Evolutionary conservation across 495 filamentous ascomycete genomes (phyloP).

Genomic region (Lasiosphaeria miniovina): DNA sequence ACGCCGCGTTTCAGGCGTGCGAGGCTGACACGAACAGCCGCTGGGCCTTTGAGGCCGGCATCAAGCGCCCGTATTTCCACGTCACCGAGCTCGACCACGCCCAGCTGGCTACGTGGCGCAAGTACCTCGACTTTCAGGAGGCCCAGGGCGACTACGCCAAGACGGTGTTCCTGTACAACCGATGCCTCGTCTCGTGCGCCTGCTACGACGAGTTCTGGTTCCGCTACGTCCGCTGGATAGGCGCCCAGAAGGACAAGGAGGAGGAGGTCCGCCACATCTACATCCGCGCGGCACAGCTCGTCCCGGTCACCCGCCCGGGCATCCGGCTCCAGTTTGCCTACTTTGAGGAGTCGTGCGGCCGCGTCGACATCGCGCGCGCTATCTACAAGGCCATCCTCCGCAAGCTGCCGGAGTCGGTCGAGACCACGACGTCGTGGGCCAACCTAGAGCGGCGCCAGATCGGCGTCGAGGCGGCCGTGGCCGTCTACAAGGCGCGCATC

Average conservation of each 20-base stretch:
- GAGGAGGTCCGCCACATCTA: constrained; percentile 95
- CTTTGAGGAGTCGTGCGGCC: constrained; percentile 82
- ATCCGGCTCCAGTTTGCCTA: constrained; percentile 88
- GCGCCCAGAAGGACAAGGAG: constrained; percentile 71
- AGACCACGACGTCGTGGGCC: constrained; percentile 85
- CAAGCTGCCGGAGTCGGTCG: constrained; percentile 67
- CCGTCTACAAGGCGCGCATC: constrained; percentile 77
- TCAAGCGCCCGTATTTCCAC: constrained; percentile 97
- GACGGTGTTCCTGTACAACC: constrained; percentile 84
- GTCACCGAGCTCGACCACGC: constrained; percentile 85
- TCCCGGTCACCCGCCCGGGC: constrained; percentile 76
- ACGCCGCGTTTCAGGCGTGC: constrained; percentile 76
- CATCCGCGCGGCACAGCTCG: constrained; percentile 78
- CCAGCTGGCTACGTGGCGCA: constrained; percentile 89
- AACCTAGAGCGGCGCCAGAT: constrained; percentile 81
- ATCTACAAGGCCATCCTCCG: constrained; percentile 78
- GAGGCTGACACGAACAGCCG: constrained; percentile 88
- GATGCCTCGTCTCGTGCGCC: constrained; percentile 86
- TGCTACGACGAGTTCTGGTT: constrained; percentile 98
- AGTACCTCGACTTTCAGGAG: constrained; percentile 98
- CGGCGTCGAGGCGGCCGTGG: constrained; percentile 83
- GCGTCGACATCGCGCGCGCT: constrained; percentile 73
- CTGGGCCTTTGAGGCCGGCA: constrained; percentile 91
- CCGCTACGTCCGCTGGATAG: constrained; percentile 97
- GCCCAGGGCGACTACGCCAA: constrained; percentile 71